A percentile compares a stretch with the other conserved stretches of the same genome.
These are phyloP conservation scores for Sporisorium reilianum DNA, from an alignment of 1,284 basidiomycete genomes.

Conservation along the genomic window DNA sequence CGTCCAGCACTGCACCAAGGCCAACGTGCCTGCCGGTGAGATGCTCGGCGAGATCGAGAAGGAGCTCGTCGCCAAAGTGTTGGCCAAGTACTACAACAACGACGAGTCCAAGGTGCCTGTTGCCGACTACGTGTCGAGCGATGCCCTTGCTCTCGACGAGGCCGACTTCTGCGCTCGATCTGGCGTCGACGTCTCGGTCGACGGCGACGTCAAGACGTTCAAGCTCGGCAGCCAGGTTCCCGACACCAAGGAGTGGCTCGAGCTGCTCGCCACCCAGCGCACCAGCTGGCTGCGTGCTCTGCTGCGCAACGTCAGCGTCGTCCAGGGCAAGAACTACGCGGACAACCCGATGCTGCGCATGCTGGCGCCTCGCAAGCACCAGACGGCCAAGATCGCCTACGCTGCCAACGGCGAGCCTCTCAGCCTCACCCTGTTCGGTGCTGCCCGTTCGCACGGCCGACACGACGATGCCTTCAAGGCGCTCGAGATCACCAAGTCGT, in stretches of 20 bases:
- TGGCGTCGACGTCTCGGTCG: slow-evolving; percentile 74
- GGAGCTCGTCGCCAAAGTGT: slow-evolving; percentile 81
- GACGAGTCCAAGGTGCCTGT: slow-evolving; percentile 83
- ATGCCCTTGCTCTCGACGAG: slow-evolving; percentile 70
- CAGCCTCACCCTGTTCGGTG: slow-evolving; percentile 77
- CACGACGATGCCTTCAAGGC: slow-evolving; percentile 85
- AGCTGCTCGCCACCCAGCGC: slow-evolving; percentile 82
- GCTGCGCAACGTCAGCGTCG: slow-evolving; percentile 81
- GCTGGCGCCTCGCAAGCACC: slow-evolving; percentile 82
- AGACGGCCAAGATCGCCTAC: slow-evolving; percentile 78
- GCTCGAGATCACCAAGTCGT: slow-evolving; percentile 73
- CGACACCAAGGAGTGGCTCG: slow-evolving; percentile 79
- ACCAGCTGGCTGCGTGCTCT: slow-evolving; percentile 90
- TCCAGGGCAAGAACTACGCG: slow-evolving; percentile 74
- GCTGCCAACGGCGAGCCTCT: slow-evolving; percentile 72
- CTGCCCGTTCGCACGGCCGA: slow-evolving; percentile 82
- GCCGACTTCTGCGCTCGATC: slow-evolving; percentile 66
- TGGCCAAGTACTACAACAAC: slow-evolving; percentile 83
- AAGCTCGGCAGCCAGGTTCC: slow-evolving; percentile 49
- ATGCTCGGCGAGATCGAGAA: slow-evolving; percentile 88
- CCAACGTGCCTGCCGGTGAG: slow-evolving; percentile 93
- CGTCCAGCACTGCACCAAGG: slow-evolving; percentile 84
- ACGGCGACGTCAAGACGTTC: slow-evolving; percentile 71
- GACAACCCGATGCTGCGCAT: slow-evolving; percentile 90
- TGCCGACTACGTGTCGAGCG: slow-evolving; percentile 85